Evolutionary conservation across 371 early-diverging fungal genomes (phyloP).

Genomic region (Apophysomyces trapeziformis): DNA sequence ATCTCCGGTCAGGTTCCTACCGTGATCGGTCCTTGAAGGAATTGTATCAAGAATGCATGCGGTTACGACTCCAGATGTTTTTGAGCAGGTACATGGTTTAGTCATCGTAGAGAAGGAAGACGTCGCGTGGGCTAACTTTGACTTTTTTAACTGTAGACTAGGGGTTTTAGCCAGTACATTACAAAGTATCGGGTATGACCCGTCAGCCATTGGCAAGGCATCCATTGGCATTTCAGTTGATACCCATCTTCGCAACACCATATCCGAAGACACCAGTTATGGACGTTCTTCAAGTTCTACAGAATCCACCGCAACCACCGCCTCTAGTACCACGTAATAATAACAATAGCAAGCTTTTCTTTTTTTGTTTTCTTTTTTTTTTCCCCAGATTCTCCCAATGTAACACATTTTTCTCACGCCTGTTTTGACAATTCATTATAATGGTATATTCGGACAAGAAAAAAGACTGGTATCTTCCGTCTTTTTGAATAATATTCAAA

Average conservation of each 20-base stretch:
- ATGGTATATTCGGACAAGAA: neutral
- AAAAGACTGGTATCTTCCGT: neutral
- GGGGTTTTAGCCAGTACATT: neutral
- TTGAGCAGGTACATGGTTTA: slow-evolving; percentile 32
- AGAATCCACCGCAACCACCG: slow-evolving; percentile 10
- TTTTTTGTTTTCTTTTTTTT: neutral
- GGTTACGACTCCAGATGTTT: slow-evolving; percentile 72
- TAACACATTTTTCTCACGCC: slow-evolving; percentile 8
- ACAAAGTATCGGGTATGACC: neutral
- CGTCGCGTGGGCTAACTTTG: neutral
- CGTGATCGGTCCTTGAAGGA: slow-evolving; percentile 67
- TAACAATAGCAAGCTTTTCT: neutral
- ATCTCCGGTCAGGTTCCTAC: slow-evolving; percentile 73
- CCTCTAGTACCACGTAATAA: slow-evolving; percentile 7
- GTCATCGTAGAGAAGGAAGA: neutral
- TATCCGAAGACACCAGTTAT: slow-evolving; percentile 2
- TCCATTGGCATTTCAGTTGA: slow-evolving; percentile 1
- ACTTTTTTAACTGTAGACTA: neutral
- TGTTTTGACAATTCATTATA: neutral
- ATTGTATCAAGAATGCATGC: slow-evolving; percentile 65
- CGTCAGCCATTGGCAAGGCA: slow-evolving; percentile 5
- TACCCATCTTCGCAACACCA: slow-evolving; percentile 2
- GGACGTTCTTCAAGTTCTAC: slow-evolving; percentile 1
- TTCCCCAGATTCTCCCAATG: slow-evolving; percentile 3
- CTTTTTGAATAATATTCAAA: too few species aligned